Conservation (phyloP, 2,329 filamentous ascomycete species). For the Intubia oerlemansii region DNA sequence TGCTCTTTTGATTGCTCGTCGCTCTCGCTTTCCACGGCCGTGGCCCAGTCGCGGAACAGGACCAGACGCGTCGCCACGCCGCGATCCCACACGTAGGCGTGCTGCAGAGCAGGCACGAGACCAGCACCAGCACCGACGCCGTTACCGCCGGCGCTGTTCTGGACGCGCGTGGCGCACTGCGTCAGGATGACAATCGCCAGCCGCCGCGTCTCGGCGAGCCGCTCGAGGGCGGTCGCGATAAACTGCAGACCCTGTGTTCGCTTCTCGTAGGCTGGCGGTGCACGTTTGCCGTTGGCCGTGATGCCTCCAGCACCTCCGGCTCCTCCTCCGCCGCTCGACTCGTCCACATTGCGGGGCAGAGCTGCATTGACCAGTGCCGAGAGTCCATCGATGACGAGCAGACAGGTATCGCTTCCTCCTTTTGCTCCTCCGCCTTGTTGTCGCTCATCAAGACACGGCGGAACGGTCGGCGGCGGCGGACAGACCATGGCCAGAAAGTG, state of each 20-base stretch:
- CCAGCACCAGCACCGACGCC: slow-evolving; percentile 37
- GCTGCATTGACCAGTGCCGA: slow-evolving; percentile 58
- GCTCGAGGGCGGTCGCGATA: slow-evolving; percentile 50
- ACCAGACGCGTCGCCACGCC: slow-evolving; percentile 53
- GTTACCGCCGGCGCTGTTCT: no score
- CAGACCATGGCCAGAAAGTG: slow-evolving; percentile 57
- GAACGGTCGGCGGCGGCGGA: slow-evolving; percentile 40
- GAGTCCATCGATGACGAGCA: slow-evolving; percentile 61
- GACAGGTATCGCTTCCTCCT: slow-evolving; percentile 32
- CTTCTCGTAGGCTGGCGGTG: slow-evolving; percentile 5
- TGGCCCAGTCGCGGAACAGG: slow-evolving; percentile 59
- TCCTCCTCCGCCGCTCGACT: slow-evolving; percentile 2
- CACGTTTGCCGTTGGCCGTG: slow-evolving; percentile 7
- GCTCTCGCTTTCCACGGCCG: slow-evolving; percentile 19
- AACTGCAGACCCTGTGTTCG: slow-evolving; percentile 29
- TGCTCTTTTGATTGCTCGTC: slow-evolving; percentile 10
- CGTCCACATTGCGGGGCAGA: slow-evolving; percentile 40
- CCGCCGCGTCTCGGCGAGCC: slow-evolving; percentile 50
- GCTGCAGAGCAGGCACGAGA: slow-evolving; percentile 53
- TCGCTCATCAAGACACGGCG: slow-evolving; percentile 37
- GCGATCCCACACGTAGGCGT: slow-evolving; percentile 62
- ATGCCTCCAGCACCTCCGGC: no score
- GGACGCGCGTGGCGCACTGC: slow-evolving; percentile 67
- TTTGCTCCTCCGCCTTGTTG: no score
- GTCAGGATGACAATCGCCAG: slow-evolving; percentile 57